These are phyloP conservation scores for Vachellia pachyceras DNA, from an alignment of 306 rosid genomes.

Conservation along the genomic window DNA sequence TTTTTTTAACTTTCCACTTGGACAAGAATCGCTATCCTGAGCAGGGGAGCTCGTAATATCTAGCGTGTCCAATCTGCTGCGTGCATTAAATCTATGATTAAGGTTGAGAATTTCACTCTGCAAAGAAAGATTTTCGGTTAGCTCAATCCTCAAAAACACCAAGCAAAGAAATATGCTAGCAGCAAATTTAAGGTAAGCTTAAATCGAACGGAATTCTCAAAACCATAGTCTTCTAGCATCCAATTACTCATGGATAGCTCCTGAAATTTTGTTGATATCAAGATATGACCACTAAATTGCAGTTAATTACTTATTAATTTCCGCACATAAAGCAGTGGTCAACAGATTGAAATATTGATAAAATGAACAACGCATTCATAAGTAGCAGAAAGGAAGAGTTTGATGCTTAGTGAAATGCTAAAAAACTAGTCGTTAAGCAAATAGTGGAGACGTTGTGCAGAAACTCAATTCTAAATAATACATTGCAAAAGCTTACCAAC, in stretches of 20 bases:
- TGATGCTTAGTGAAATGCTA: neutral
- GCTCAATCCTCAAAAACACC: slow-evolving; percentile 21
- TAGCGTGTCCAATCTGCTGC: slow-evolving; percentile 44
- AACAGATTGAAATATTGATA: neutral
- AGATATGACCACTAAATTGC: neutral
- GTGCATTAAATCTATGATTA: slow-evolving; percentile 47
- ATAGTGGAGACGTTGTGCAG: neutral
- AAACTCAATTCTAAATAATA: neutral
- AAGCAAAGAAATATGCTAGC: neutral
- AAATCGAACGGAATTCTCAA: neutral
- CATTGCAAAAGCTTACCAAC: slow-evolving; percentile 3
- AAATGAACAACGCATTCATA: slow-evolving; percentile 1
- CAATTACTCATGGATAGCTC: neutral
- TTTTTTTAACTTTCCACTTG: slow-evolving; percentile 57
- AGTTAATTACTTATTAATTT: neutral
- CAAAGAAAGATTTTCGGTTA: slow-evolving; percentile 26
- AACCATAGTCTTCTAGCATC: neutral
- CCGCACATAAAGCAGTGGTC: neutral
- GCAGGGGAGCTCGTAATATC: slow-evolving; percentile 38
- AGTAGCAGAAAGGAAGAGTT: neutral
- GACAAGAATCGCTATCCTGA: slow-evolving; percentile 40
- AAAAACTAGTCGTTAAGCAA: neutral
- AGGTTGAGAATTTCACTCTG: slow-evolving; percentile 66
- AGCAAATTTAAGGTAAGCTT: neutral
- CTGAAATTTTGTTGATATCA: neutral